Base-by-base conservation (phyloP, 2,329 filamentous ascomycete species). In the Pseudocercospora pini-densiflorae region DNA sequence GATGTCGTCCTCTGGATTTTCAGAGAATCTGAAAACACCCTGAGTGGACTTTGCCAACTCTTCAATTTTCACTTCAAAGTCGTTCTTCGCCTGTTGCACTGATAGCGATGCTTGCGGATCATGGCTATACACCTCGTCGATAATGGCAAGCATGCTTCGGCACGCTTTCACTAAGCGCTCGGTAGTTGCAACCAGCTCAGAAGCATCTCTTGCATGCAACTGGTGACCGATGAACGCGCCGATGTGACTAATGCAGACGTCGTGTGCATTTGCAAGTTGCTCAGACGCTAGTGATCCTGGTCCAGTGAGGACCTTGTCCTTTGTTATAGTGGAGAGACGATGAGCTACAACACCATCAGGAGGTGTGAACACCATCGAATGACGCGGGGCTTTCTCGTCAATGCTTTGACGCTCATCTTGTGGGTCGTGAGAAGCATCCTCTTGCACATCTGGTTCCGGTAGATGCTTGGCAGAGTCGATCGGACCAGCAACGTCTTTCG, bases 211-310 rank as follows among this genome's bases (percentile, higher is more conserved):
- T n/a, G 94, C 95, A 77, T 97, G 93, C 67, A 97, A 84, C 78
- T 97, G 93, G 63, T 97, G 86, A 16, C 95, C 95, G 77, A 98
- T 94, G 77, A 98, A 97, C 4, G 93, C 96, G 59, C 92, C 94
- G 60, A 99, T 87, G 75, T 94, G 91, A 6, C 94, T 95, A 61
- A 99, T 83, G 75, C 98, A 97, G 7, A 88, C 88, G 80, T 98
- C 94, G 80, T 97, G 93, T 59, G 89, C 91, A 59, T 87, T 84
- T 74, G 89, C 91, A 58, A 98, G 86, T 72, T 90, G 90, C 77
- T 94, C 91, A 1, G 94, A 97, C 36, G 95, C 92, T 66, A 97
- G 84, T 73, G 92, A 91, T 5, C 69, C 67, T 89, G 87, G 51
- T 33, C 19, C 57, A 2, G 58, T 45, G 33, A 61, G 64, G 16